phyloP scores from a whole-genome alignment of 2,329 filamentous ascomycete genomes.

The Fusarium sp. region DNA sequence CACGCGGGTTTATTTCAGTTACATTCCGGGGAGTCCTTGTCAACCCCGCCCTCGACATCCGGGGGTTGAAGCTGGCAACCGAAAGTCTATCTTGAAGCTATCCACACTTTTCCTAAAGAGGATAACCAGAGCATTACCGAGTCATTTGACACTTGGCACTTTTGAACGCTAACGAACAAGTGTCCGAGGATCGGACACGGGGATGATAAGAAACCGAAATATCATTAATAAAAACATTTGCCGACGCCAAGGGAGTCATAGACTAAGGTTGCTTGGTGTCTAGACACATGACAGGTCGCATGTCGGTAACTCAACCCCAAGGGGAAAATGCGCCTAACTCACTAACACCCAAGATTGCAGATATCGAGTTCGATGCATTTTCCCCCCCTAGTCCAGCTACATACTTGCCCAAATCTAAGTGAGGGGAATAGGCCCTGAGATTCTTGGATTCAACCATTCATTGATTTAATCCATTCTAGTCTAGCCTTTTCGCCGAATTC shows the following conservation, averaged over 20 bases:
- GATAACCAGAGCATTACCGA: slow-evolving; percentile 19
- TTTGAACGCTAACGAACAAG: not conserved
- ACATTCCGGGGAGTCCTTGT: not conserved
- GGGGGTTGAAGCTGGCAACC: not conserved
- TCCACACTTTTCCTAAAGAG: slow-evolving; percentile 15
- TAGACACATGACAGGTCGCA: not conserved
- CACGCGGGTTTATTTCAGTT: not conserved
- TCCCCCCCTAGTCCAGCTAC: too few relatives aligned
- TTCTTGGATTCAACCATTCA: not conserved
- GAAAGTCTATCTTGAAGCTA: not conserved
- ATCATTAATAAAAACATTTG: not conserved
- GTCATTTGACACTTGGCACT: not conserved
- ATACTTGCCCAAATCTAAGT: not conserved
- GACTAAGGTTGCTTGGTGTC: not conserved
- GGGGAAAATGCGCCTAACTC: too few relatives aligned
- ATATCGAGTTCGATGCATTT: too few relatives aligned
- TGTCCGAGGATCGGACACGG: slow-evolving; percentile 1
- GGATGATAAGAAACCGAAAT: not conserved
- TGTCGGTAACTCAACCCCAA: not conserved
- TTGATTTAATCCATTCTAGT: accelerated
- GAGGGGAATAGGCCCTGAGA: not conserved
- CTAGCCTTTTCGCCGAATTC: accelerated
- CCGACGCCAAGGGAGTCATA: not conserved
- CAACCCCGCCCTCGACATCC: slow-evolving; percentile 3
- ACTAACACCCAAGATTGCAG: too few relatives aligned